Evolutionary conservation across 495 filamentous ascomycete species (phyloP).

Genomic region (Penicillium antarcticum): DNA sequence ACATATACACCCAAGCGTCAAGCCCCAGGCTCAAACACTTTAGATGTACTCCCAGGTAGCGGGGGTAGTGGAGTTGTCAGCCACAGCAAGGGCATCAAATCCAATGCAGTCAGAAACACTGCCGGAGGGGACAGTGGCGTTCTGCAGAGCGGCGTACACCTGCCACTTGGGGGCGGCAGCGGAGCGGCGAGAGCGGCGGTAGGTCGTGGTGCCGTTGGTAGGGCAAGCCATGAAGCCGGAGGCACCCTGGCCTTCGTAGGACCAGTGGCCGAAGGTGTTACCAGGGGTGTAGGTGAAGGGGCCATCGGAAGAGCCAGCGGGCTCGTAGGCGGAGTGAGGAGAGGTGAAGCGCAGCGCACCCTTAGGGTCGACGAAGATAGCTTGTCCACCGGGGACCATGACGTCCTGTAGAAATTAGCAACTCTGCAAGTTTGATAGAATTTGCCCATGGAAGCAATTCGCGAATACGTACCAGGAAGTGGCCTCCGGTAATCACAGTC

Average conservation of each 20-base stretch:
- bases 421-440: too few relatives aligned
- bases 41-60: constrained; percentile 37
- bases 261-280: constrained; percentile 20
- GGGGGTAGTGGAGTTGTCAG: constrained; percentile 5
- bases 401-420: constrained; percentile 32
- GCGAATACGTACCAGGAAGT: constrained; percentile 13
- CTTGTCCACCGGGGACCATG: constrained; percentile 60
- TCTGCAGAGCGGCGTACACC: constrained; percentile 32
- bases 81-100: constrained; percentile 26
- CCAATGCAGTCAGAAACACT: constrained; percentile 31
- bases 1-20: not conserved
- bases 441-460: too few relatives aligned
- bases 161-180: constrained; percentile 24
- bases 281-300: constrained; percentile 37
- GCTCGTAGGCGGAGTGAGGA: constrained; percentile 54
- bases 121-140: constrained; percentile 32
- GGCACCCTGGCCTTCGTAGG: constrained; percentile 23
- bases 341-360: constrained; percentile 54
- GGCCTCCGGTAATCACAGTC: constrained; percentile 28
- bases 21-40: constrained; percentile 1
- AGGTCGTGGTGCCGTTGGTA: constrained; percentile 5
- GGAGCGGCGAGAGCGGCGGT: constrained; percentile 5
- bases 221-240: constrained; percentile 38
- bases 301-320: constrained; percentile 41
- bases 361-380: constrained; percentile 51